Evolutionary conservation across 2,329 filamentous ascomycete genomes (phyloP), one percentile per base, ranked within the genome.

Genomic region (Thelonectria blattea): DNA sequence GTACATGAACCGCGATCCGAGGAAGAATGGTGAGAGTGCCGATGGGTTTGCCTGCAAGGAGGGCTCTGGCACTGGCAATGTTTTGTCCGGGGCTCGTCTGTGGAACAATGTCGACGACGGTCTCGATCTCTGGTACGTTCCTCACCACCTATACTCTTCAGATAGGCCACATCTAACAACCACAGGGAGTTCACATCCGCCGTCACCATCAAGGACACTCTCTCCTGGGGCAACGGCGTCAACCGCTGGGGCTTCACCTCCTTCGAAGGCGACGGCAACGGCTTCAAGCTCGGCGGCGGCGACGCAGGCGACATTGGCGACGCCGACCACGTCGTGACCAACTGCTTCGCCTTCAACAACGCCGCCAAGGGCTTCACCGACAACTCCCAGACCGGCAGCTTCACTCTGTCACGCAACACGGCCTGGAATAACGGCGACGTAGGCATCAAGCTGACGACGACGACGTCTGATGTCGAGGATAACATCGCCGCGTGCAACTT

Each of bases 81-180:
- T 78, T 1, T 64, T 83, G 7, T 75, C 76, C 27, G 79, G 78
- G 6, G 77, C 79, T 0, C 75, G 81, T 17, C 73, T 83, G 0
- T 83, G 79, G 79, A 76, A 83, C 54, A 83, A 83, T 32, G 81
- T 82, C 7, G 81, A 83, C 41, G 81, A 83, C 53, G 81, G 81
- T 24, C 62, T 73, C 0, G 71, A 73, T 12, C 41, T 73, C 2
- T 73, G 65, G 65, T 62, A 58, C 27, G 54, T 41, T 14, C n/a
- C 10, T 5, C n/a, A 3, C n/a, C n/a, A 14, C 6, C 6, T 24
- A 24, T 24, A 24, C 12, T 9, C 22, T 39, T 27, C 8, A 7
- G n/a, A n/a, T n/a, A 2, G 17, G 18, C 22, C 12, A n/a, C 32
- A 8, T 30, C 55, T 58, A 52, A 61, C 52, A 3, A 1, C 10